These are phyloP conservation scores for Lasiosphaeria ovina DNA, from an alignment of 495 filamentous ascomycete genomes.

Conservation along the genomic window DNA sequence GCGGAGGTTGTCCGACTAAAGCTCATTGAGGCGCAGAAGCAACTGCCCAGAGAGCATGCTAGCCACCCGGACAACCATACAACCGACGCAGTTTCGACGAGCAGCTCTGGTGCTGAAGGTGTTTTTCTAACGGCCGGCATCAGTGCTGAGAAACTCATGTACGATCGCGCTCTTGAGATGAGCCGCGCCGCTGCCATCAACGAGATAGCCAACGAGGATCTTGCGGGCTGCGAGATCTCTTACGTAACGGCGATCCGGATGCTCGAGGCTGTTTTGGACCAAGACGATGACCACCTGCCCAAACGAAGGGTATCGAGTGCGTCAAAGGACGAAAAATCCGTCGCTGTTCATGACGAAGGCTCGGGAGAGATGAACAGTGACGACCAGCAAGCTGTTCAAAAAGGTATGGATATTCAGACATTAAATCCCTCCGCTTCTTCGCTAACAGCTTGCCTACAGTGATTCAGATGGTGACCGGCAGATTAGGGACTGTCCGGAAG, in stretches of 20 bases:
- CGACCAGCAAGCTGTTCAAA: constrained; percentile 69
- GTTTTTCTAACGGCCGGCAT: constrained; percentile 65
- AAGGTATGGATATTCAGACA: constrained; percentile 46
- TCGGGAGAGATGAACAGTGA: constrained; percentile 64
- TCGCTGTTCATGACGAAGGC: constrained; percentile 41
- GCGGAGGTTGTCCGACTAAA: constrained; percentile 86
- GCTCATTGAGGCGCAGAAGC: constrained; percentile 80
- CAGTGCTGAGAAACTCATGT: constrained; percentile 96
- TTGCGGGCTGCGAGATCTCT: constrained; percentile 84
- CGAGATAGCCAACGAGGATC: constrained; percentile 88
- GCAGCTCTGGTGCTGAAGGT: constrained; percentile 56
- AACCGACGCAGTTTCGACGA: constrained; percentile 45
- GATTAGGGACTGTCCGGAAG: constrained; percentile 42
- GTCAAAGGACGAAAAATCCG: constrained; percentile 42
- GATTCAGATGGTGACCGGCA: constrained; percentile 45
- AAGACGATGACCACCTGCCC: constrained; percentile 66
- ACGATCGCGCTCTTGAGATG: constrained; percentile 95
- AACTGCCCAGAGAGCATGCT: constrained; percentile 79
- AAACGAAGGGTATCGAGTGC: constrained; percentile 38
- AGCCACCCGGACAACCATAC: constrained; percentile 76
- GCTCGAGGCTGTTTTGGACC: constrained; percentile 90
- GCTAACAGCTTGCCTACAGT: constrained; percentile 31
- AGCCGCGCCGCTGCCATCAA: constrained; percentile 90
- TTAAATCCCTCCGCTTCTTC: background rate
- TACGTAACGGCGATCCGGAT: constrained; percentile 90